Base-by-base conservation (phyloP, 352 stramenopile species). In the Pythium utonaiense region DNA sequence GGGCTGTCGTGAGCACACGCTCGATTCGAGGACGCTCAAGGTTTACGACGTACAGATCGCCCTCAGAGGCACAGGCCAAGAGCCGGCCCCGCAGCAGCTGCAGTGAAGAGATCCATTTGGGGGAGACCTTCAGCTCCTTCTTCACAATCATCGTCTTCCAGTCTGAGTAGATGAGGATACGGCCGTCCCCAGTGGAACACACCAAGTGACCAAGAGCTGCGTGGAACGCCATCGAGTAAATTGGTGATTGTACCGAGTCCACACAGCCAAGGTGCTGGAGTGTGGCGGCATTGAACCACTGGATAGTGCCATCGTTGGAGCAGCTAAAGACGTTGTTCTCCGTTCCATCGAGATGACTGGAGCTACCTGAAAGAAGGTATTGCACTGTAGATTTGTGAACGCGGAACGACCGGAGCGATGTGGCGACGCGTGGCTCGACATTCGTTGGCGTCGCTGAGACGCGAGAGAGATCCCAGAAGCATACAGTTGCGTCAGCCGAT, bases 241-340 rank as follows among this genome's bases (percentile, higher is more conserved):
- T 69, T 2, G 83, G 77, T 3, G 75, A 75, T 25, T 77, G 49
- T 6, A 80, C 70, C 28, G 63, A 58, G 36, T 80, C 71, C 6
- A 92, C 41, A 1, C 62, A 69, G 6, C 74, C 72, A n/a, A 87
- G 53, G 42, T 86, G 72, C 27, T 77, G 51, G 24, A 82, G 62
- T 1, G 66, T 76, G 16, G 51, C 55, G 0, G 71, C 61, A 27
- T 81, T 75, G 55, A 89, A 92, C 36, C 84, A 69, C 36, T 92
- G 83, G 38, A 92, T 88, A 5, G 73, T 84, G 0, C 80, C 78
- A 28, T 92, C 80, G 64, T 80, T 92, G n/a, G 83, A 92, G 21
- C 78, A 75, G 30, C 74, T 88, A 19, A 83, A 66, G 6, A 89
- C 64, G n/a, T 81, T n/a, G 6, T 64, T 49, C 14, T 28, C 6